Percentiles rank a stretch among this genome's conserved stretches.
Conservation (phyloP, 2,329 filamentous ascomycete species). For the Chaetoscypha palmicola region DNA sequence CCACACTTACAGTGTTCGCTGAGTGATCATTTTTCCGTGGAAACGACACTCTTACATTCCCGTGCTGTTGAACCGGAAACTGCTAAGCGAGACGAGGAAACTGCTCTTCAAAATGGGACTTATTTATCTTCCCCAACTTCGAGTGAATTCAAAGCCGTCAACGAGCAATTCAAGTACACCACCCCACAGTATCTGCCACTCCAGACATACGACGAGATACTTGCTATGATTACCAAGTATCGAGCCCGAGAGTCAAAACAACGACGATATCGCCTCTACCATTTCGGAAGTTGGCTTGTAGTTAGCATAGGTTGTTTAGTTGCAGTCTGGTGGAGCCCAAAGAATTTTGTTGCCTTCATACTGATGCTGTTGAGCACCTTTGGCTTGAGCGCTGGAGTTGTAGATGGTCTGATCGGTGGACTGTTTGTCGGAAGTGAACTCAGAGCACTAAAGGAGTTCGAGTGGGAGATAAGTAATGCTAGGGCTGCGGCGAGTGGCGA, state of each 20-base stretch:
- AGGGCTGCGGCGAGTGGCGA: constrained; percentile 33
- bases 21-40: constrained; percentile 91
- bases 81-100: constrained; percentile 17
- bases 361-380: constrained; percentile 75
- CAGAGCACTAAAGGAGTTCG: constrained; percentile 78
- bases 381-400: constrained; percentile 63
- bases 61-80: constrained; percentile 13
- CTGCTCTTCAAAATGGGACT: constrained; percentile 22
- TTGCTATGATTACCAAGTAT: constrained; percentile 64
- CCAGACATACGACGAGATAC: constrained; percentile 62
- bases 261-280: constrained; percentile 60
- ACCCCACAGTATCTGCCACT: constrained; percentile 34
- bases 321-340: constrained; percentile 78
- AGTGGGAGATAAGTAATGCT: constrained; percentile 81
- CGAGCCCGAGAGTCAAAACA: constrained; percentile 63
- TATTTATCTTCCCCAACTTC: constrained; percentile 23
- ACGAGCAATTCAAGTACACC: constrained; percentile 21
- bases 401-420: constrained; percentile 81
- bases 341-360: constrained; percentile 70
- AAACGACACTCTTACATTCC: constrained; percentile 56
- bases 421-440: constrained; percentile 83
- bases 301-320: constrained; percentile 69
- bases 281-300: constrained; percentile 63
- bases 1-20: constrained; percentile 76
- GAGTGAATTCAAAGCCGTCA: constrained; percentile 15